Percentiles rank a stretch among this genome's conserved stretches.
Conservation (phyloP, 2,329 filamentous ascomycete genomes). For the Cladophialophora psammophila region DNA sequence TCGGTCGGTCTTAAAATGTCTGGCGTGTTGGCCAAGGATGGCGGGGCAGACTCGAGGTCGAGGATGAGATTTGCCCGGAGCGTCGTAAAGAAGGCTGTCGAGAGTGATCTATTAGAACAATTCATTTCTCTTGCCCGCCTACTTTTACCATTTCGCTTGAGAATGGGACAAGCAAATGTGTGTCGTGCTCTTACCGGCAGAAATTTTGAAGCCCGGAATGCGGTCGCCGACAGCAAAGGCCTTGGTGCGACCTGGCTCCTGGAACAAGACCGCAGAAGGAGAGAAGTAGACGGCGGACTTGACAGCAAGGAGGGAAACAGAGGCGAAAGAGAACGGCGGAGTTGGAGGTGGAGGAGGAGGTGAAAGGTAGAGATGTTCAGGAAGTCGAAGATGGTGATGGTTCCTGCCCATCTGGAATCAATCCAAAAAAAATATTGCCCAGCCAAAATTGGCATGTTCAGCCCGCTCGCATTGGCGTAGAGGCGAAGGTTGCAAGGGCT, state of each 20-base stretch:
- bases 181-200: slow-evolving; percentile 42
- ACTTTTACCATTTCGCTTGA: background rate
- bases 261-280: slow-evolving; percentile 28
- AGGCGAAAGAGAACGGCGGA: slow-evolving; percentile 27
- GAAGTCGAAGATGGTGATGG: slow-evolving; percentile 38
- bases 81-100: slow-evolving; percentile 79
- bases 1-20: slow-evolving; percentile 61
- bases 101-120: slow-evolving; percentile 4
- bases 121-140: slow-evolving; percentile 4
- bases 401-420: slow-evolving; percentile 37
- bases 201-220: slow-evolving; percentile 45
- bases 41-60: slow-evolving; percentile 63
- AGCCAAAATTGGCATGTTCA: slow-evolving; percentile 33
- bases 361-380: slow-evolving; percentile 40
- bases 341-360: slow-evolving; percentile 33
- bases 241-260: slow-evolving; percentile 33
- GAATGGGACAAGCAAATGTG: slow-evolving; percentile 1
- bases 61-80: slow-evolving; percentile 81
- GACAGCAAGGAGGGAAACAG: slow-evolving; percentile 36
- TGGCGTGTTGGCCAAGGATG: slow-evolving; percentile 71
- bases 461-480: slow-evolving; percentile 13
- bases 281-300: slow-evolving; percentile 29
- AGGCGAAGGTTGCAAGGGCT: slow-evolving; percentile 11
- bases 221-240: slow-evolving; percentile 43
- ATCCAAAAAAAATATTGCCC: slow-evolving; percentile 11